Percentiles rank a stretch among this genome's conserved stretches.
Evolutionary conservation across 2,329 filamentous ascomycete species (phyloP).

Genomic region (Xylaria polymorpha): DNA sequence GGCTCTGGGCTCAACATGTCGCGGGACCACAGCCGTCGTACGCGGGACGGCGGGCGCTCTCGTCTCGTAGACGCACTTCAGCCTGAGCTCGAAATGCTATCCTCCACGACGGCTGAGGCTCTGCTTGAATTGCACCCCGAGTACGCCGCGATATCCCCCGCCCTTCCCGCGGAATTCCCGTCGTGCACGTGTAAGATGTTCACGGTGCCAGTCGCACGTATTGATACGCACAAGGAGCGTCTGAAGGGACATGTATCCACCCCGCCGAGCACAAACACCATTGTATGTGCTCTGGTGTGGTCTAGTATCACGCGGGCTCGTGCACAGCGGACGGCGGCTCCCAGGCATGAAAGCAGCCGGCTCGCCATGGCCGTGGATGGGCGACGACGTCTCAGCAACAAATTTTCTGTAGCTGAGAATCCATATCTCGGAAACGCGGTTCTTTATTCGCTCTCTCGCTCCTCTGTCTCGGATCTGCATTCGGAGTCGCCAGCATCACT

Average conservation of each 20-base stretch:
- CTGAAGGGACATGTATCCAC: not conserved
- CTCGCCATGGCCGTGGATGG: constrained; percentile 13
- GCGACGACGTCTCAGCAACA: not conserved
- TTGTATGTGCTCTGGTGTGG: constrained; percentile 12
- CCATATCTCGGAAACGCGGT: constrained; percentile 11
- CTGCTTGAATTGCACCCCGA: constrained; percentile 10
- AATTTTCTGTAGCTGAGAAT: not conserved
- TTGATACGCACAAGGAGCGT: not conserved
- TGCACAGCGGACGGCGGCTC: not conserved
- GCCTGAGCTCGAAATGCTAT: not conserved
- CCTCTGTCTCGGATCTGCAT: not conserved
- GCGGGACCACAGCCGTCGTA: not conserved
- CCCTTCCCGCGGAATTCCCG: constrained; percentile 6
- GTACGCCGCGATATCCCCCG: not conserved
- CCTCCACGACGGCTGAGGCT: not conserved
- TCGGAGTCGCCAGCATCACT: not conserved
- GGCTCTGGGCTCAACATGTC: constrained; percentile 11
- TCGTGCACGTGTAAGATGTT: constrained; percentile 6
- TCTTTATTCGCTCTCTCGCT: not conserved
- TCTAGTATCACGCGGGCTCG: constrained; percentile 15
- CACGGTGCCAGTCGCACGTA: not conserved
- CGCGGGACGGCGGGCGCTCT: not conserved
- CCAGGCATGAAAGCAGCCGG: constrained; percentile 1
- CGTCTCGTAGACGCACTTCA: not conserved
- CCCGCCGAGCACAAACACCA: not conserved